These are phyloP conservation scores for Euphorbia schlechtendalii DNA, from an alignment of 441 rosid genomes.

Conservation along the genomic window DNA sequence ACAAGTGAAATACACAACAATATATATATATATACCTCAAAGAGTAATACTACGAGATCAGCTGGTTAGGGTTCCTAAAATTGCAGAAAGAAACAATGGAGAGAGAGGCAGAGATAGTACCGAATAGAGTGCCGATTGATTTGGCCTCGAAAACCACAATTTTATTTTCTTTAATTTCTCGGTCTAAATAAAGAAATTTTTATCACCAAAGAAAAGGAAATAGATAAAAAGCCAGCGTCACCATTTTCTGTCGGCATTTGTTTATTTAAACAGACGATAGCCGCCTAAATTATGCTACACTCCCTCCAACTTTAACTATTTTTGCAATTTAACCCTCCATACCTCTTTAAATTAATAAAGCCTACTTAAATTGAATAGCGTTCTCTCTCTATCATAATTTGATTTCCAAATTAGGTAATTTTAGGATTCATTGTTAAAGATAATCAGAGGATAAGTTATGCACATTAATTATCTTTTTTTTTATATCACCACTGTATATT, in stretches of 20 bases:
- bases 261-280: constrained; percentile 23
- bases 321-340: too few relatives aligned
- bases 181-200: background rate
- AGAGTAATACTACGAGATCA: background rate
- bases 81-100: background rate
- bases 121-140: constrained; percentile 34
- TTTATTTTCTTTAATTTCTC: background rate
- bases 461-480: too few relatives aligned
- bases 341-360: too few relatives aligned
- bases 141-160: constrained; percentile 39
- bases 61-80: background rate
- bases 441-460: too few relatives aligned
- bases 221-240: constrained; percentile 18
- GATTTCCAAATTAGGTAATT: too few relatives aligned
- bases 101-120: constrained; percentile 20
- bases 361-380: too few relatives aligned
- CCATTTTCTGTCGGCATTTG: constrained; percentile 10
- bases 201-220: background rate
- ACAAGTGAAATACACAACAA: background rate
- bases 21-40: background rate
- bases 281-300: background rate
- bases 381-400: too few relatives aligned
- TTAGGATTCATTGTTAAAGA: too few relatives aligned
- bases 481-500: too few relatives aligned
- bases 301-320: background rate